A percentile compares a stretch with the other conserved stretches of the same genome.
These are phyloP conservation scores for Rutstroemia sp. DNA, from an alignment of 2,329 filamentous ascomycete species.

Conservation along the genomic window DNA sequence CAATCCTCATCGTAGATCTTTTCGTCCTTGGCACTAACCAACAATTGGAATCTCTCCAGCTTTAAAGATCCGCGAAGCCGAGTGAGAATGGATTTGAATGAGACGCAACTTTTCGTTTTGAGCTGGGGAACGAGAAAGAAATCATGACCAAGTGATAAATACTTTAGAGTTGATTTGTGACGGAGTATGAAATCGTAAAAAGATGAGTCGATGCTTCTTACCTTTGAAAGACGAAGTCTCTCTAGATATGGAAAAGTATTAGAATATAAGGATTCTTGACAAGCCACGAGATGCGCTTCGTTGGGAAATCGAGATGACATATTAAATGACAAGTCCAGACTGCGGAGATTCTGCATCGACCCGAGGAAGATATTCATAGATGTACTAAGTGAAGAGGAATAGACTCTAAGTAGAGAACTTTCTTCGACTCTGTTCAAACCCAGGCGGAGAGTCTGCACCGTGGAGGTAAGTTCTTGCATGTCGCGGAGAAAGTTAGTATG, in stretches of 20 bases:
- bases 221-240: constrained; percentile 1
- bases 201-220: neutral
- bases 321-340: neutral
- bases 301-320: constrained; percentile 2
- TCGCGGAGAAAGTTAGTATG: constrained; percentile 1
- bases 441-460: neutral
- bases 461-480: neutral
- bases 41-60: constrained; percentile 6
- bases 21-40: constrained; percentile 1
- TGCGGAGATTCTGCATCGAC: constrained; percentile 1
- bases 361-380: neutral
- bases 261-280: neutral
- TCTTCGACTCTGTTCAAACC: neutral
- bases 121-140: neutral
- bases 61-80: neutral
- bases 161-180: neutral
- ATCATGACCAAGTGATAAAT: neutral
- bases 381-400: neutral
- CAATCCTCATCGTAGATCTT: neutral
- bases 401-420: neutral
- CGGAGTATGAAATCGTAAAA: neutral
- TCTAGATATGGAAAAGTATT: neutral
- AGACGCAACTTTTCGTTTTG: neutral
- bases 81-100: neutral
- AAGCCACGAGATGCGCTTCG: neutral